Evolutionary conservation across 2,329 filamentous ascomycete genomes (phyloP), one percentile per base, ranked within the genome.

Genomic region (Pestalotiopsis sp.): DNA sequence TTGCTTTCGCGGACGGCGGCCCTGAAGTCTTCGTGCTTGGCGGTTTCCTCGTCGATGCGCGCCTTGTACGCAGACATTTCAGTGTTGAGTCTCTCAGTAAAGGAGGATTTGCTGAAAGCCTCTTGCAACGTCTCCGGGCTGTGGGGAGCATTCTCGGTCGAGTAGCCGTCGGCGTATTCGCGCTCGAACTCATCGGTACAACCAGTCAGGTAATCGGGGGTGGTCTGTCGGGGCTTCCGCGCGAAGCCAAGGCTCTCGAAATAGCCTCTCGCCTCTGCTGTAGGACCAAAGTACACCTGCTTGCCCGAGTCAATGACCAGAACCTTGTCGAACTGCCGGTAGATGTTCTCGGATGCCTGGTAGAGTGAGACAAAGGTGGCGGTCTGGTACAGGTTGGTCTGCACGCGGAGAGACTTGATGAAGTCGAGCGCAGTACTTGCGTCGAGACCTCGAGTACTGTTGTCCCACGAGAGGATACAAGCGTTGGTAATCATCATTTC

Each of bases 351-450:
- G 0, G 91, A 94, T 0, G 93, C 93, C 77, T 97, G 93, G 78
- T 97, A 97, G 0, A 97, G 83, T 0, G 93, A 94, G 1, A 97
- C 93, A 70, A 96, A 95, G 0, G 93, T 96, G 1, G 92, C 93
- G 0, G 91, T 94, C 77, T 92, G 89, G 85, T 94, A 94, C 67
- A 96, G 88, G 78, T 96, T 92, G 25, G 93, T 96, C 82, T 95
- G 87, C 55, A 94, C 90, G 2, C 93, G 90, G 1, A 97, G 84
- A 1, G 91, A 93, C 76, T 89, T 90, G 72, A 84, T 84, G 72
- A 89, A 92, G 73, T 92, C 90, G 5, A 92, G 83, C 2, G 90
- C 91, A 0, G 90, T 92, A 39, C 87, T 90, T 12, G 90, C 88
- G 70, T 93, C 91, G 3, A 93, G 83, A 55, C 91, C 91, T 55